Conservation (phyloP, 129 eudicot genomes). For the Lonicera japonica region DNA sequence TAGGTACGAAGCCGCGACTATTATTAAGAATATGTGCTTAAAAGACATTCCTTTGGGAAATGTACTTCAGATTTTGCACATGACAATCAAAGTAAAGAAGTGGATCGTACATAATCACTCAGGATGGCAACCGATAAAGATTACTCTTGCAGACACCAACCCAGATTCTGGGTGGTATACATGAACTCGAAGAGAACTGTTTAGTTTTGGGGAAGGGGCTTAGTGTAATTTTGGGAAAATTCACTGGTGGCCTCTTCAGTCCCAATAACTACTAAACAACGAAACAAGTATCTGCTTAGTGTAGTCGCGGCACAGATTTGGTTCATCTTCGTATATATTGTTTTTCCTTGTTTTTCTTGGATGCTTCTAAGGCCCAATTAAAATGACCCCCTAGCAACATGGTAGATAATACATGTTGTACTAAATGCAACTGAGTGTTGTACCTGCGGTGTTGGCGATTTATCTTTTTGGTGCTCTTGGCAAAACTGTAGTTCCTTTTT, state of each 20-base stretch:
- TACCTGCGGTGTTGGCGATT: too few relatives aligned
- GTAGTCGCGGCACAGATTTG: too few relatives aligned
- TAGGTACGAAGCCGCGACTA: conserved; percentile 87
- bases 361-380: too few relatives aligned
- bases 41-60: conserved; percentile 70
- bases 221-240: not conserved
- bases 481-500: not conserved
- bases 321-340: too few relatives aligned
- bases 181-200: conserved; percentile 9
- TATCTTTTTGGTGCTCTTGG: too few relatives aligned
- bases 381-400: too few relatives aligned
- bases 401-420: too few relatives aligned
- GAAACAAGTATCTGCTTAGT: too few relatives aligned
- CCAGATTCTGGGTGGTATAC: conserved; percentile 50
- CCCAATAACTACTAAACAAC: too few relatives aligned
- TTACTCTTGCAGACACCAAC: conserved; percentile 53
- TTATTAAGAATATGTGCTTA: conserved; percentile 63
- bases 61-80: conserved; percentile 67
- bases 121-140: conserved; percentile 88
- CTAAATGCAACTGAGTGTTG: too few relatives aligned
- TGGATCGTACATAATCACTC: conserved; percentile 67
- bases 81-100: conserved; percentile 57
- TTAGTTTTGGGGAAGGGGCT: conserved; percentile 19
- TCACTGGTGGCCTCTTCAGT: too few relatives aligned
- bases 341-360: too few relatives aligned